Evolutionary conservation across 1,284 basidiomycete genomes (phyloP), one percentile per base, ranked within the genome.

Genomic region (Malassezia globosa): DNA sequence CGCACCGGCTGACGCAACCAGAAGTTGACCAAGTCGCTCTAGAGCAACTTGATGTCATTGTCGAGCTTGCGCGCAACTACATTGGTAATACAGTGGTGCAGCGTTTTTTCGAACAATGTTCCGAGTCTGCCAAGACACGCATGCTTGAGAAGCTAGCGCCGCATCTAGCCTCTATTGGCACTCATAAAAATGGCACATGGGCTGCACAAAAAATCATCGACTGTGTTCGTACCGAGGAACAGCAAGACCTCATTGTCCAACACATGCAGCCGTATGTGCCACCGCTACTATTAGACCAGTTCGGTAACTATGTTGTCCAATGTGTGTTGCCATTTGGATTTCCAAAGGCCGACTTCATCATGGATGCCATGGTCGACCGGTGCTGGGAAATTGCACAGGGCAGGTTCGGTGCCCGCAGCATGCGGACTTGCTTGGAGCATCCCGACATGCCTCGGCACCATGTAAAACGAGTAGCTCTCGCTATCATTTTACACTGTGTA

Each of bases 141-240:
- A 89, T 97, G 86, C 77, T 99, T 37, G 88, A 96, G 66, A 82
- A 88, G 38, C 83, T 97, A 51, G 81, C 83, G 2, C 94, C 94
- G 44, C 85, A 94, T 72, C 77, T 99, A 21, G 94, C 92, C 22
- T 87, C 87, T 79, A 94, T 96, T 59, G 94, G 94, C 41, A 89
- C 92, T 43, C 94, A 99, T 77, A 97, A 97, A 77, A 97, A 97
- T 64, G 94, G 94, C 33, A 99, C 94, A 0, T 97, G 94, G 94
- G 92, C 94, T 1, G 92, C 90, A 2, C 94, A 97, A 73, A 67
- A 72, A 78, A 92, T 96, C 68, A 96, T 97, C 59, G 90, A 96
- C 74, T 60, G 59, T 42, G 85, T 90, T 36, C 80, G 82, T 46
- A 82, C 80, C n/a, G 81, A 84, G 5, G 88, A 94, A 54, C 94